Evolutionary conservation across 495 filamentous ascomycete species (phyloP).

Genomic region (Tetracladium setigerum): DNA sequence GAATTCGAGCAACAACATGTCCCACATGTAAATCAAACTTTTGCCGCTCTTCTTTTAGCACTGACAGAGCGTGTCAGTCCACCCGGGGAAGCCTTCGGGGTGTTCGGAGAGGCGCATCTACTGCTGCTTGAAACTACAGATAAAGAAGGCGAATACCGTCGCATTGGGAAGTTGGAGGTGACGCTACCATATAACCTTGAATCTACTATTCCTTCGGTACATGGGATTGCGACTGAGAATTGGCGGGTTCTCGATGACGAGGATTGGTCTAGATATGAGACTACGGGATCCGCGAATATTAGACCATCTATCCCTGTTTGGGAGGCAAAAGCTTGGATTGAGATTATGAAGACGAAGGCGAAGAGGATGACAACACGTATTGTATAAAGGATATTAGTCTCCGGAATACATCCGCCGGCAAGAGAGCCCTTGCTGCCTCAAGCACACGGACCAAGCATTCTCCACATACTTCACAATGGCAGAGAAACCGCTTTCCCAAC

Average conservation of each 20-base stretch:
- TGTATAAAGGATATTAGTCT: too few relatives aligned
- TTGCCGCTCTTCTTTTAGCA: not conserved
- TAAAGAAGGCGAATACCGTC: slow-evolving; percentile 1
- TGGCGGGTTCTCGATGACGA: not conserved
- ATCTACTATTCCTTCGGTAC: not conserved
- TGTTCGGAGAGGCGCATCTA: not conserved
- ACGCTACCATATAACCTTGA: not conserved
- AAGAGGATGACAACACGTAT: slow-evolving; percentile 2
- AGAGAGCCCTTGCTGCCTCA: too few relatives aligned
- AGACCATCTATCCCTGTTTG: not conserved
- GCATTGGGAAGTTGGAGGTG: not conserved
- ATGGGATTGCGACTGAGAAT: not conserved
- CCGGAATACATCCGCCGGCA: too few relatives aligned
- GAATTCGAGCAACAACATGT: slow-evolving; percentile 6
- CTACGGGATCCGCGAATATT: too few relatives aligned
- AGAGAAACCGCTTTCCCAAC: too few relatives aligned
- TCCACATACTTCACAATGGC: too few relatives aligned
- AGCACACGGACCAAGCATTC: too few relatives aligned
- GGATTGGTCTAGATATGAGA: not conserved
- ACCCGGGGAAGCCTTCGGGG: not conserved
- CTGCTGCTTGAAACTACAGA: not conserved
- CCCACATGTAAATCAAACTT: not conserved
- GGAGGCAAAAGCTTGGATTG: not conserved
- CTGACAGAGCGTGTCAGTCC: not conserved
- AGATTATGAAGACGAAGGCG: not conserved